Evolutionary conservation across 345 rosid species (phyloP).

Genomic region (Aquilaria sinensis): DNA sequence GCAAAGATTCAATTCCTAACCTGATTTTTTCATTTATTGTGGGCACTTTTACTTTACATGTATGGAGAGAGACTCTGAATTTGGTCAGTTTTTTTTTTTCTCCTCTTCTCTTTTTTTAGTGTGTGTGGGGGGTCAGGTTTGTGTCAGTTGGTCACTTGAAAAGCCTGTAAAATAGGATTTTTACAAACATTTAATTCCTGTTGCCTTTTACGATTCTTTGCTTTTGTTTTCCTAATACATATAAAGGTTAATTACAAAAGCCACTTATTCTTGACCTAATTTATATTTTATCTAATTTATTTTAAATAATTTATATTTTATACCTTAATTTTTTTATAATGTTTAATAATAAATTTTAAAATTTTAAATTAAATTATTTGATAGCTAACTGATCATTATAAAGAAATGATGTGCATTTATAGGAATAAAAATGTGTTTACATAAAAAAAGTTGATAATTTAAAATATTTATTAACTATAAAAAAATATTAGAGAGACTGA

Average conservation of each 20-base stretch:
- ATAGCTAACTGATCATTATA: too few species aligned
- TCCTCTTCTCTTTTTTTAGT: not conserved
- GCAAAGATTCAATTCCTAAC: constrained; percentile 27
- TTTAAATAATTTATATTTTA: not conserved
- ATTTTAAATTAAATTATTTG: not conserved
- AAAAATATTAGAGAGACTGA: too few species aligned
- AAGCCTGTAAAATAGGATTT: constrained; percentile 54
- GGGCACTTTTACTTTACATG: constrained; percentile 7
- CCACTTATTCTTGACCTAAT: constrained; percentile 3
- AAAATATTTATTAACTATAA: too few species aligned
- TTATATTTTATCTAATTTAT: not conserved
- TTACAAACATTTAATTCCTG: not conserved
- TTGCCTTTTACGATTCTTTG: not conserved
- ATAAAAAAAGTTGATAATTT: too few species aligned
- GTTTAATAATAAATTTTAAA: not conserved
- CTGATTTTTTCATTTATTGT: constrained; percentile 15
- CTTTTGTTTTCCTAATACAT: constrained; percentile 1
- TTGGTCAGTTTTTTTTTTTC: constrained; percentile 30
- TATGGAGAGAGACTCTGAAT: constrained; percentile 25
- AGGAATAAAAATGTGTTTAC: too few species aligned
- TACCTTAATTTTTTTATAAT: not conserved
- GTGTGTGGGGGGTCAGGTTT: constrained; percentile 12
- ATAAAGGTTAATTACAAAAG: not conserved
- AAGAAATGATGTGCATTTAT: too few species aligned
- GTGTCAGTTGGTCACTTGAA: constrained; percentile 49